Percentiles rank a stretch among this genome's conserved stretches.
Conservation (phyloP, 2,329 filamentous ascomycete species). For the Atkinsonella texensis region DNA sequence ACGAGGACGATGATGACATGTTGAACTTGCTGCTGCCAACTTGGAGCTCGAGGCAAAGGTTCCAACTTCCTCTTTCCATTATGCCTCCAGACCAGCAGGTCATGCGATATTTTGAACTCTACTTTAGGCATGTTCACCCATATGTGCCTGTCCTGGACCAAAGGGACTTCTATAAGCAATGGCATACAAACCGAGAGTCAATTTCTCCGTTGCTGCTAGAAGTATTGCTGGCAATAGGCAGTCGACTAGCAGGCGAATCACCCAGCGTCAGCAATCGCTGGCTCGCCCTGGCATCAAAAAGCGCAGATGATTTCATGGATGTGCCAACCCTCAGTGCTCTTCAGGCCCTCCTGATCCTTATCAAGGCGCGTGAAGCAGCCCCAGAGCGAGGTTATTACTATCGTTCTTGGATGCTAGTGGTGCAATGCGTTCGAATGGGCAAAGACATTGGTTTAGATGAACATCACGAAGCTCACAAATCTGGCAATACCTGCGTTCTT, state of each 20-base stretch:
- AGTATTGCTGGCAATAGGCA: slow-evolving; percentile 81
- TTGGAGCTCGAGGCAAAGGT: slow-evolving; percentile 54
- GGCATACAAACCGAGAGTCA: slow-evolving; percentile 68
- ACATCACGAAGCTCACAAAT: slow-evolving; percentile 67
- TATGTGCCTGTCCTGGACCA: slow-evolving; percentile 87
- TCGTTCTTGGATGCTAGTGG: slow-evolving; percentile 91
- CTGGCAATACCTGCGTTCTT: slow-evolving; percentile 57
- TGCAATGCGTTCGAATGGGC: slow-evolving; percentile 84
- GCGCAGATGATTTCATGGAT: slow-evolving; percentile 89
- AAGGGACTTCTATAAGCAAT: slow-evolving; percentile 73
- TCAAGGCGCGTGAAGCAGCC: slow-evolving; percentile 82
- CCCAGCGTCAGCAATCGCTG: slow-evolving; percentile 66
- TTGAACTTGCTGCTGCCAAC: not conserved
- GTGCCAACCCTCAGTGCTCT: slow-evolving; percentile 82
- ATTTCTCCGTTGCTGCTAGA: slow-evolving; percentile 86
- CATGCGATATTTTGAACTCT: slow-evolving; percentile 78
- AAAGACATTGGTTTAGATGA: slow-evolving; percentile 85
- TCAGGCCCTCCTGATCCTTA: slow-evolving; percentile 73
- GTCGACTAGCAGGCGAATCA: slow-evolving; percentile 70
- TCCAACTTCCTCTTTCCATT: slow-evolving; percentile 80
- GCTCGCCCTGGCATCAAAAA: slow-evolving; percentile 79
- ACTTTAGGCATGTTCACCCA: slow-evolving; percentile 81
- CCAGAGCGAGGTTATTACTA: slow-evolving; percentile 94
- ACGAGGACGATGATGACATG: slow-evolving; percentile 62
- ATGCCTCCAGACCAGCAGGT: slow-evolving; percentile 83